Conservation (phyloP, 768 basidiomycete species). For the Postia placenta region DNA sequence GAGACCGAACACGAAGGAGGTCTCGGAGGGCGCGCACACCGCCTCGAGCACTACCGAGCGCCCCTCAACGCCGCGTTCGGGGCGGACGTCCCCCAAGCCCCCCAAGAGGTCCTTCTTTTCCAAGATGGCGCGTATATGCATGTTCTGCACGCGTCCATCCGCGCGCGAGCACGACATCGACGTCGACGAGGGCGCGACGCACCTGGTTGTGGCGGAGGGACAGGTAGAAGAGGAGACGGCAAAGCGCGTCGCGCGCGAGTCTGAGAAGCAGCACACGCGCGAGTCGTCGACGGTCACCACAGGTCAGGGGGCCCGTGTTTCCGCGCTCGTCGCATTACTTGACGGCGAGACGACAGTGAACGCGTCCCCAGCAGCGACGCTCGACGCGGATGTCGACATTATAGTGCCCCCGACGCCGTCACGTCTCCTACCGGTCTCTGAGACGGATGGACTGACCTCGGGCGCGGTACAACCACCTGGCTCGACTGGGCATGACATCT, state of each 20-base stretch:
- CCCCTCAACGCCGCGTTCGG: conserved; percentile 14
- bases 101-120: conserved; percentile 49
- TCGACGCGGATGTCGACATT: conserved; percentile 28
- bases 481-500: conserved; percentile 48
- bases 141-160: conserved; percentile 58
- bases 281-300: conserved; percentile 8
- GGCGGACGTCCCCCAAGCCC: conserved; percentile 24
- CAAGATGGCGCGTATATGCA: conserved; percentile 50
- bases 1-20: conserved; percentile 16
- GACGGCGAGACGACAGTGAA: background rate
- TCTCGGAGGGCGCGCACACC: conserved; percentile 26
- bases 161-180: conserved; percentile 42
- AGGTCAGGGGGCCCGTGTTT: conserved; percentile 7
- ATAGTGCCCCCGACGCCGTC: conserved; percentile 44
- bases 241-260: background rate
- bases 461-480: conserved; percentile 90
- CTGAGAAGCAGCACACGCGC: background rate
- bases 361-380: conserved; percentile 4
- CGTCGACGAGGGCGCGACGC: conserved; percentile 21
- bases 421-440: conserved; percentile 48
- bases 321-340: background rate
- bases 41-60: conserved; percentile 21
- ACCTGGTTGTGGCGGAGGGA: conserved; percentile 24
- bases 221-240: conserved; percentile 11
- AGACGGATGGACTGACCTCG: conserved; percentile 86